These are phyloP conservation scores for Pythium brachiatum DNA, from an alignment of 352 stramenopile species.

Conservation along the genomic window DNA sequence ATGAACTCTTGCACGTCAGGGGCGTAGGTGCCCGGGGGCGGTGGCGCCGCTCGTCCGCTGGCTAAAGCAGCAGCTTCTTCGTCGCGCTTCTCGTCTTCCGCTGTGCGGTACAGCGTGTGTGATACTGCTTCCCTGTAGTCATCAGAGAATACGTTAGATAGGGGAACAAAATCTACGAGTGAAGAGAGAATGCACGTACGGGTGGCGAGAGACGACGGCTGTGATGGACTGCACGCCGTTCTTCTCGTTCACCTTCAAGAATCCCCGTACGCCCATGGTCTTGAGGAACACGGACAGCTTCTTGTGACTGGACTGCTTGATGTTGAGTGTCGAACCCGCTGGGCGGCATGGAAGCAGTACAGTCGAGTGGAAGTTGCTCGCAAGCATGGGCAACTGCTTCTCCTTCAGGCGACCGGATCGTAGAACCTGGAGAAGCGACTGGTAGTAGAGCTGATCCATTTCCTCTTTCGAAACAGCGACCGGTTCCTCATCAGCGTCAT, in stretches of 20 bases:
- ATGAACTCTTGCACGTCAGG: constrained; percentile 70
- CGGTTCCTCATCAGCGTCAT: constrained; percentile 21
- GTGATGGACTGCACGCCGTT: constrained; percentile 82
- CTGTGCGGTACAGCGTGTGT: constrained; percentile 52
- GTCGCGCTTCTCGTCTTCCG: constrained; percentile 48
- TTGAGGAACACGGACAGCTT: constrained; percentile 77
- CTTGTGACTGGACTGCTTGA: constrained; percentile 83
- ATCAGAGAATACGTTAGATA: background rate
- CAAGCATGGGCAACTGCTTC: constrained; percentile 77
- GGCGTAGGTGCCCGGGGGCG: constrained; percentile 57
- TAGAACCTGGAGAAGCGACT: constrained; percentile 64
- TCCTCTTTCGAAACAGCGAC: constrained; percentile 42
- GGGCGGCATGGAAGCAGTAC: constrained; percentile 62
- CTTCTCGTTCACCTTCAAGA: constrained; percentile 61
- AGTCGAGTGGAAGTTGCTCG: constrained; percentile 69
- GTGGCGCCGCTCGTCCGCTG: constrained; percentile 35
- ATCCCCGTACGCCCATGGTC: constrained; percentile 49
- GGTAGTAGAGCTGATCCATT: constrained; percentile 74
- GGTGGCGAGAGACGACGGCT: constrained; percentile 53
- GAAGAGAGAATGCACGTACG: constrained; percentile 37
- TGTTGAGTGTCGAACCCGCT: constrained; percentile 51
- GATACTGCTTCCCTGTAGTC: constrained; percentile 47
- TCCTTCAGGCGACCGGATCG: constrained; percentile 53
- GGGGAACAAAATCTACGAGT: no score
- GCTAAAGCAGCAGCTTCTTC: constrained; percentile 37